Conservation (phyloP, 108 stramenopile genomes). For the Cyclostephanos tholiformis region DNA sequence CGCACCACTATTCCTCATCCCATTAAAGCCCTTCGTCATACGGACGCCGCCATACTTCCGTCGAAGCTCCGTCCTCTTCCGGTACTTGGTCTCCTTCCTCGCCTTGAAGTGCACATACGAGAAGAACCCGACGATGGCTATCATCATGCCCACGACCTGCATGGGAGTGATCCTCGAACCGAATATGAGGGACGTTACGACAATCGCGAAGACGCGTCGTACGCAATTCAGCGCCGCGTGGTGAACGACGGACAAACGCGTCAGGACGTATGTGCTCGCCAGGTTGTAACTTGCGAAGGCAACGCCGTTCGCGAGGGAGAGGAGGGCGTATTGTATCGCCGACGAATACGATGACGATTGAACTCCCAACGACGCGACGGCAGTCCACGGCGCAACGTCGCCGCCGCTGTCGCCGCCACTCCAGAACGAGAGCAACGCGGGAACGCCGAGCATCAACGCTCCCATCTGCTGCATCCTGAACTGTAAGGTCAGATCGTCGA, state of each 20-base stretch:
- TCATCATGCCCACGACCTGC: slow-evolving; percentile 56
- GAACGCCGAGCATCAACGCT: slow-evolving; percentile 36
- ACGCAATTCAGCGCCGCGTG: slow-evolving; percentile 87
- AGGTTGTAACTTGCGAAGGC: slow-evolving; percentile 82
- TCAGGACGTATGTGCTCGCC: slow-evolving; percentile 66
- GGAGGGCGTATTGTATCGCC: slow-evolving; percentile 28
- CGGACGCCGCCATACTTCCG: slow-evolving; percentile 35
- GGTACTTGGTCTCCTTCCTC: slow-evolving; percentile 25
- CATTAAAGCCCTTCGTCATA: slow-evolving; percentile 1
- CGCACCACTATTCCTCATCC: neutral
- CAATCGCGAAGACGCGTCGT: slow-evolving; percentile 79
- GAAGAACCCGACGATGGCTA: slow-evolving; percentile 65
- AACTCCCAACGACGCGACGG: neutral
- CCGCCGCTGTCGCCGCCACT: neutral
- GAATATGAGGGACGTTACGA: slow-evolving; percentile 76
- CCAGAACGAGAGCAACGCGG: slow-evolving; percentile 30
- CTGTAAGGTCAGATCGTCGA: slow-evolving; percentile 79
- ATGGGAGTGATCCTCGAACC: slow-evolving; percentile 54
- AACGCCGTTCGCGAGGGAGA: slow-evolving; percentile 68
- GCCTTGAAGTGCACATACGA: slow-evolving; percentile 54
- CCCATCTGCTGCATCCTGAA: slow-evolving; percentile 86
- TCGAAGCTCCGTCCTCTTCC: slow-evolving; percentile 26
- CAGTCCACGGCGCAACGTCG: slow-evolving; percentile 19
- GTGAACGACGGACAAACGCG: slow-evolving; percentile 78
- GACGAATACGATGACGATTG: neutral